Conservation (phyloP, 2,329 filamentous ascomycete genomes). For the Penicillium sp. region DNA sequence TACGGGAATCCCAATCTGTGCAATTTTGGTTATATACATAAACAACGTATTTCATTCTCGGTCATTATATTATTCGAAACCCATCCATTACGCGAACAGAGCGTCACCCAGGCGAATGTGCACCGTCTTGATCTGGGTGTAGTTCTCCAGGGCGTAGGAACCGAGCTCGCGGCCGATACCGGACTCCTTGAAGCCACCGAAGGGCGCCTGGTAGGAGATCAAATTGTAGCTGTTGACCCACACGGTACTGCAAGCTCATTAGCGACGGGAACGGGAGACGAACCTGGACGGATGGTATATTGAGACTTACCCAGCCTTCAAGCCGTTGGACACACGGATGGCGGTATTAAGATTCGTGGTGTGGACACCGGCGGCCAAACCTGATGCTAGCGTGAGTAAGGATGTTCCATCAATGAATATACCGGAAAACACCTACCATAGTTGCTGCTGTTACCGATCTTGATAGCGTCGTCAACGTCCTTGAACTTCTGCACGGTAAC, state of each 20-base stretch:
- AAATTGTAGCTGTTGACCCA: constrained; percentile 71
- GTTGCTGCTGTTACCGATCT: constrained; percentile 67
- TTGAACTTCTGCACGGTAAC: constrained; percentile 73
- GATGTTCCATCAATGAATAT: constrained; percentile 20
- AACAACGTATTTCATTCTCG: too few relatives aligned
- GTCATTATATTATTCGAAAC: too few relatives aligned
- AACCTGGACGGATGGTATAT: neutral
- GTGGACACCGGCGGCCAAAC: constrained; percentile 71
- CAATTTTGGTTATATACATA: too few relatives aligned
- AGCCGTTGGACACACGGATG: constrained; percentile 67
- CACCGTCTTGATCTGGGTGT: constrained; percentile 50
- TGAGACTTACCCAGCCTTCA: constrained; percentile 64
- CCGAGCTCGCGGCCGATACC: constrained; percentile 41
- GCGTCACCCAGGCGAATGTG: constrained; percentile 46
- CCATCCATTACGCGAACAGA: constrained; percentile 47
- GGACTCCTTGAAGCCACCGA: constrained; percentile 37
- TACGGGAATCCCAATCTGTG: too few relatives aligned
- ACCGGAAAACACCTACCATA: constrained; percentile 64
- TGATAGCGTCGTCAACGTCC: constrained; percentile 68
- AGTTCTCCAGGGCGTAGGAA: constrained; percentile 50
- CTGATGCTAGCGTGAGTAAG: constrained; percentile 54
- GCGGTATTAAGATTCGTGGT: constrained; percentile 76
- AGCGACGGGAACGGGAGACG: constrained; percentile 40
- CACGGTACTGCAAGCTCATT: constrained; percentile 45
- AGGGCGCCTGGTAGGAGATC: constrained; percentile 50